phyloP scores from a whole-genome alignment of 352 stramenopile species.

The Phytophthora nicotianae region DNA sequence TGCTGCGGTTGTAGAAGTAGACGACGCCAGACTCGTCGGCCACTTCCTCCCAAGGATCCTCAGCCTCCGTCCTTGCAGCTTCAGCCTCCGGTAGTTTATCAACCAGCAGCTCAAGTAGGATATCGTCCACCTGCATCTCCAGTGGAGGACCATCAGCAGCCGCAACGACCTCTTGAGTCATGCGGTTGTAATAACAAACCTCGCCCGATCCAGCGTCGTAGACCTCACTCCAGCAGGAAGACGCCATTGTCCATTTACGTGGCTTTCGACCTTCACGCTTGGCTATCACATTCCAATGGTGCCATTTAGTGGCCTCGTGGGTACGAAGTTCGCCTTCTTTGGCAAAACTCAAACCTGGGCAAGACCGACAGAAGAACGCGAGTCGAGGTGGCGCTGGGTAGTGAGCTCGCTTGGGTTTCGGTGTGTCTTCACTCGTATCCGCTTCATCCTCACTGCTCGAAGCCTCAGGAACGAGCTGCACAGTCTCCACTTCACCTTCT shows the following conservation, averaged over 20 bases:
- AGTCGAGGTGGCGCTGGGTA: constrained; percentile 55
- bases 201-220: constrained; percentile 67
- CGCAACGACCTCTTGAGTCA: constrained; percentile 66
- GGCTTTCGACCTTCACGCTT: constrained; percentile 44
- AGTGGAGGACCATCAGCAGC: constrained; percentile 49
- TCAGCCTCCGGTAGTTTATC: constrained; percentile 21
- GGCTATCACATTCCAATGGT: constrained; percentile 67
- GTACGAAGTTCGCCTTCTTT: constrained; percentile 57
- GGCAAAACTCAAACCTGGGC: constrained; percentile 70
- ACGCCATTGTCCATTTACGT: constrained; percentile 58
- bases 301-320: constrained; percentile 82
- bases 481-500: constrained; percentile 63
- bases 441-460: constrained; percentile 41
- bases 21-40: constrained; percentile 68
- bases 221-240: constrained; percentile 76
- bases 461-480: constrained; percentile 57
- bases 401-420: constrained; percentile 24
- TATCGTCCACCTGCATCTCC: constrained; percentile 75
- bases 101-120: constrained; percentile 68
- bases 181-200: constrained; percentile 75
- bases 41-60: constrained; percentile 70
- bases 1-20: constrained; percentile 74
- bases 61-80: not conserved
- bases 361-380: constrained; percentile 60
- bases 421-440: constrained; percentile 7